Evolutionary conservation across 345 rosid genomes (phyloP).

Genomic region (Pseudoturritis turrita): DNA sequence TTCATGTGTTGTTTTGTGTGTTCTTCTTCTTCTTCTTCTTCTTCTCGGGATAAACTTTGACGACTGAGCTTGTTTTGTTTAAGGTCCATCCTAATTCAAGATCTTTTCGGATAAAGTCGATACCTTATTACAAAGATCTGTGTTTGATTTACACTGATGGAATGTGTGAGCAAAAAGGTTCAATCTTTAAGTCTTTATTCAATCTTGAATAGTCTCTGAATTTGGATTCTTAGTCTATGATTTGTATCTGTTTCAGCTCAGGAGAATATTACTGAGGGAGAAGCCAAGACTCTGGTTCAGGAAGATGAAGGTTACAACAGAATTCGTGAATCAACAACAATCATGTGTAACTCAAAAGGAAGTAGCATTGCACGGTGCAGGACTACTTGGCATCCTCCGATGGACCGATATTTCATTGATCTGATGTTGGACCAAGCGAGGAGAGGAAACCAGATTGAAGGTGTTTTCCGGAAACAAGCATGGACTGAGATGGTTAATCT

Average conservation of each 20-base stretch:
- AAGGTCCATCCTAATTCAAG: conserved; percentile 65
- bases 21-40: background rate
- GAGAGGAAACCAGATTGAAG: conserved; percentile 73
- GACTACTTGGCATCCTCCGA: conserved; percentile 82
- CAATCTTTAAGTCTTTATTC: background rate
- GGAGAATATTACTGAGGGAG: conserved; percentile 17
- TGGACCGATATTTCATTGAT: conserved; percentile 77
- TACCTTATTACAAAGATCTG: conserved; percentile 63
- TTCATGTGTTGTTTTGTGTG: background rate
- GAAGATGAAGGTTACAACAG: conserved; percentile 38
- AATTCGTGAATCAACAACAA: conserved; percentile 25
- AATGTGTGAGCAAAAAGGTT: conserved; percentile 51
- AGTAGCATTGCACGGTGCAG: conserved; percentile 39
- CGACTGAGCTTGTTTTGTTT: background rate
- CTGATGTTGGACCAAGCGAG: conserved; percentile 73
- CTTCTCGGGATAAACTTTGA: background rate
- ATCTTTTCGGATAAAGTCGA: conserved; percentile 53
- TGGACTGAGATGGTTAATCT: conserved; percentile 69
- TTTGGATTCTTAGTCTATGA: background rate
- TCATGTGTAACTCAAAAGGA: conserved; percentile 12
- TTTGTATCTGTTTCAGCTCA: conserved; percentile 8
- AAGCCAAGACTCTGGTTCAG: conserved; percentile 28
- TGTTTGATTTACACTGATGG: conserved; percentile 55
- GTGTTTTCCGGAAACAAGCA: conserved; percentile 70
- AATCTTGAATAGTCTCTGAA: background rate